Base-by-base conservation (phyloP, 257 asterid species). In the Rehmannia glutinosa region DNA sequence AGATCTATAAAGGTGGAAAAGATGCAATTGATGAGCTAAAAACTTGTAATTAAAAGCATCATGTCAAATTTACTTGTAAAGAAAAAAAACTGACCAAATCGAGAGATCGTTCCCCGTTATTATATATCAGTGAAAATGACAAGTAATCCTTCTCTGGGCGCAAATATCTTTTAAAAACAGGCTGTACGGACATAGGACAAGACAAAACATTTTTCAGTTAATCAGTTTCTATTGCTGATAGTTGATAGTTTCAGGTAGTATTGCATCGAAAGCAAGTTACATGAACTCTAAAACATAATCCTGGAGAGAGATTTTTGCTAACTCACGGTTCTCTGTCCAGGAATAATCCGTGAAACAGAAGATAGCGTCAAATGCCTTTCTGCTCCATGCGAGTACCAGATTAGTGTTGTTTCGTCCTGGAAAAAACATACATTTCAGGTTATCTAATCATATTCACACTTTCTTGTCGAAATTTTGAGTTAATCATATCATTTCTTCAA, bases 261-360 rank as follows among this genome's bases (percentile, higher is more conserved):
- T 45, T 53, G 55, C 24, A 64, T 23, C 73, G 54, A 43, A 59
- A 50, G 39, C 41, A 73, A 49, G 77, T 68, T 59, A 66, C 54
- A 66, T 45, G 21, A n/a, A n/a, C 64, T 74, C 17, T 62, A 62
- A 64, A 28, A 61, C 59, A 64, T 53, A 73, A 76, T 77, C 53
- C 21, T 53, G 61, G 12, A 68, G 43, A 78, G 38, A 38, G 53
- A 58, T 8, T 8, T 62, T 60, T 51, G 77, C 72, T 68, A 77
- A 88, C 99, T 85, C 84, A 93, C 99, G 30, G 99, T 90, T 88
- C 99, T 88, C 80, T 93, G 99, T 73, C 97, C 99, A 51, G 96
- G 97, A 73, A 85, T 77, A 78, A 93, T 85, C 52, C 92, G 84
- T 70, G 88, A 61, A 75, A 93, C 97, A 73, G 86, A 67, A 66